phyloP scores from a whole-genome alignment of 139 green algal genomes.

The Penium margaritaceum region DNA sequence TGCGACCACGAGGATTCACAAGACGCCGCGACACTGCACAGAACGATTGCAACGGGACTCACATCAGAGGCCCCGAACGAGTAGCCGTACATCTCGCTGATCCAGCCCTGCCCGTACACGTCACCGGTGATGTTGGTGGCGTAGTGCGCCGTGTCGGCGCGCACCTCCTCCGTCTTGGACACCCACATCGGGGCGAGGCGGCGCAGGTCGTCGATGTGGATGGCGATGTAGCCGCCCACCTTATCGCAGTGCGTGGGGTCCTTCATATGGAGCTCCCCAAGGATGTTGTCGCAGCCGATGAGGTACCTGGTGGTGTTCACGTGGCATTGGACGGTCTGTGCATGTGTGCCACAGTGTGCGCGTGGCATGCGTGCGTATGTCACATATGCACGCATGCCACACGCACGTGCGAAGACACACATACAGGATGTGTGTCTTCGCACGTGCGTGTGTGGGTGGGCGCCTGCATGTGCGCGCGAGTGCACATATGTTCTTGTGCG shows the following conservation, averaged over 20 bases:
- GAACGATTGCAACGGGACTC: too few relatives aligned
- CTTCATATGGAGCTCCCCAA: constrained; percentile 41
- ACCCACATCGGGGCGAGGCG: constrained; percentile 30
- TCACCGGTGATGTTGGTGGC: constrained; percentile 48
- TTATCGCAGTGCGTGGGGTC: constrained; percentile 33
- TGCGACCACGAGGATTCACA: too few relatives aligned
- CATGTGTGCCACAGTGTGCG: background rate
- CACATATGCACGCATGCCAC: background rate
- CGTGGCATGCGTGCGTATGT: background rate
- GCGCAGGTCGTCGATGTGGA: constrained; percentile 36
- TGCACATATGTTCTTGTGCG: too few relatives aligned
- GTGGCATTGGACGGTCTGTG: background rate
- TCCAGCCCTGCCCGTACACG: constrained; percentile 47
- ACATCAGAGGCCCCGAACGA: constrained; percentile 41
- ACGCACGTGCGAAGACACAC: background rate
- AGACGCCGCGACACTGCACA: too few relatives aligned
- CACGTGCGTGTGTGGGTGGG: too few relatives aligned
- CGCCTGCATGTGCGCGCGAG: too few relatives aligned
- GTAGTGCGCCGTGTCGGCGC: constrained; percentile 40
- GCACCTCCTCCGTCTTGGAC: constrained; percentile 40
- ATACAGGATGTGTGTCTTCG: too few relatives aligned
- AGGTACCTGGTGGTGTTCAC: constrained; percentile 29
- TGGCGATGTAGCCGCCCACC: constrained; percentile 37
- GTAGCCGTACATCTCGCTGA: constrained; percentile 59
- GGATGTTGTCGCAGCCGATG: constrained; percentile 36